These are phyloP conservation scores for Neurospora tetraspora DNA, from an alignment of 495 filamentous ascomycete genomes.

Conservation along the genomic window DNA sequence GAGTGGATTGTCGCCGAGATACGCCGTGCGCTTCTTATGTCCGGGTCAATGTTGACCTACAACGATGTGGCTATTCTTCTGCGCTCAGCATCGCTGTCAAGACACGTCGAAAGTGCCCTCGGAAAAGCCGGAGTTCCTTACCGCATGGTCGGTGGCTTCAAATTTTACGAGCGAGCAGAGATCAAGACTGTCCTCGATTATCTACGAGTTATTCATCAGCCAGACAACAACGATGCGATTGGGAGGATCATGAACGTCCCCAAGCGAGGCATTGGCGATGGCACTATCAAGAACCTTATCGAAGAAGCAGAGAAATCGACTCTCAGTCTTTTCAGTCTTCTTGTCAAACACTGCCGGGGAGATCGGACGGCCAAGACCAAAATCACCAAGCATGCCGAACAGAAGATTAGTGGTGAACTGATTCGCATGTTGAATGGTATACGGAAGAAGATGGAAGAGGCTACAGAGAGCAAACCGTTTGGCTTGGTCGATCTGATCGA, in stretches of 20 bases:
- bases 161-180: constrained; percentile 89
- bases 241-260: constrained; percentile 81
- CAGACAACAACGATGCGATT: constrained; percentile 80
- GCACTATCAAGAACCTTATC: constrained; percentile 60
- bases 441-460: constrained; percentile 51
- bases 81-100: constrained; percentile 72
- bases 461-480: constrained; percentile 22
- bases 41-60: constrained; percentile 58
- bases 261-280: constrained; percentile 69
- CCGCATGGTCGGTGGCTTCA: constrained; percentile 82
- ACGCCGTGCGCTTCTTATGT: constrained; percentile 57
- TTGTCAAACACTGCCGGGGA: constrained; percentile 63
- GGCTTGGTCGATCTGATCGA: constrained; percentile 63
- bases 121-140: constrained; percentile 84
- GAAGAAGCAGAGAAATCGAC: constrained; percentile 63
- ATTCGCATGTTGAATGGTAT: constrained; percentile 46
- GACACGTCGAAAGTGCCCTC: constrained; percentile 73
- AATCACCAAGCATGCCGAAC: constrained; percentile 56
- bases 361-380: constrained; percentile 54
- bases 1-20: constrained; percentile 87
- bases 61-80: constrained; percentile 83
- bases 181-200: constrained; percentile 88
- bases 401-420: constrained; percentile 34
- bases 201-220: constrained; percentile 74
- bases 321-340: constrained; percentile 63